Evolutionary conservation across 306 rosid genomes (phyloP).

Genomic region (Dryas alaskensis): DNA sequence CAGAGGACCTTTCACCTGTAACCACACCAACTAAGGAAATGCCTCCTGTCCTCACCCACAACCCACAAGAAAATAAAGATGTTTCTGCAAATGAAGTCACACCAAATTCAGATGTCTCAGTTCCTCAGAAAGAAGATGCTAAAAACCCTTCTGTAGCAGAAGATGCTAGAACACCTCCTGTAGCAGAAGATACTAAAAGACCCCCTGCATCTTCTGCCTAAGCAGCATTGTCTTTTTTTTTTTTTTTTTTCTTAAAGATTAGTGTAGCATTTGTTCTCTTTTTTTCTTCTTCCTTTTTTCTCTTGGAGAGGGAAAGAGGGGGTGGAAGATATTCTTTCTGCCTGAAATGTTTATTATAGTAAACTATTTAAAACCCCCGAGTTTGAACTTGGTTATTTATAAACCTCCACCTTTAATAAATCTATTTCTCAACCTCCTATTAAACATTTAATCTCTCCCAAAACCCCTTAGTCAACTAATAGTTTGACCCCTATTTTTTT

Average conservation of each 20-base stretch:
- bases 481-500: too few relatives aligned
- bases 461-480: too few relatives aligned
- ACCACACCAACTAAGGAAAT: conserved; percentile 32
- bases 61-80: conserved; percentile 32
- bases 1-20: conserved; percentile 28
- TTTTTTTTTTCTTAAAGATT: conserved; percentile 15
- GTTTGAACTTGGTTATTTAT: too few relatives aligned
- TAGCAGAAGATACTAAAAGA: conserved; percentile 44
- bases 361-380: too few relatives aligned
- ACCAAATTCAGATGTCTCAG: conserved; percentile 20
- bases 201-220: conserved; percentile 32
- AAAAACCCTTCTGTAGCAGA: conserved; percentile 9
- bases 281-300: conserved; percentile 18
- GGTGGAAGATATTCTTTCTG: conserved; percentile 8
- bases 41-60: conserved; percentile 24
- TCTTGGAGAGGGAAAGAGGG: conserved; percentile 18
- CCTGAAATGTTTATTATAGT: conserved; percentile 11
- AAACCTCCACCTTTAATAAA: too few relatives aligned
- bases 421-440: too few relatives aligned
- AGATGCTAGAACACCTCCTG: neutral
- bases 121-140: conserved; percentile 35
- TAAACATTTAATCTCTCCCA: too few relatives aligned
- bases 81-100: conserved; percentile 36
- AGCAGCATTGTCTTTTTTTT: conserved; percentile 12
- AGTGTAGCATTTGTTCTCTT: conserved; percentile 27